Percentiles rank a stretch among this genome's conserved stretches.
Evolutionary conservation across 257 asterid genomes (phyloP).

Genomic region (Solanum megistacrolobum): DNA sequence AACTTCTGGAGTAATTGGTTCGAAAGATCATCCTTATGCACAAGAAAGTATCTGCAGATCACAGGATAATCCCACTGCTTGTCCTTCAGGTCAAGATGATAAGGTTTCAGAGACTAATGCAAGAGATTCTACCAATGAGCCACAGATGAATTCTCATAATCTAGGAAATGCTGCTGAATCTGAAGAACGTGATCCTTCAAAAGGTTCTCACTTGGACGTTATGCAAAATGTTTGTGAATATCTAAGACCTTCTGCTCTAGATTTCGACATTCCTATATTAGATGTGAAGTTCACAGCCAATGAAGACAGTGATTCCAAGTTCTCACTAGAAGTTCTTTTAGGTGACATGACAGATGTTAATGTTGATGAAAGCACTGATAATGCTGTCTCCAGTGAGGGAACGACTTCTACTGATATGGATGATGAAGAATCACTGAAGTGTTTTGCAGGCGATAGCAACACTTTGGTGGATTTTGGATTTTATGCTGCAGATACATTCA

Average conservation of each 20-base stretch:
- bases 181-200: conserved; percentile 1
- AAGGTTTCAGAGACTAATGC: background rate
- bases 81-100: conserved; percentile 15
- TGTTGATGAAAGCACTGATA: conserved; percentile 1
- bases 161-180: conserved; percentile 5
- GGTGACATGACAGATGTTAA: conserved; percentile 21
- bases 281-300: conserved; percentile 52
- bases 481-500: conserved; percentile 16
- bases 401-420: conserved; percentile 5
- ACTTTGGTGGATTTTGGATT: conserved; percentile 34
- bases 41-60: conserved; percentile 6
- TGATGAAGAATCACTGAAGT: conserved; percentile 4
- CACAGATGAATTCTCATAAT: conserved; percentile 4
- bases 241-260: conserved; percentile 21
- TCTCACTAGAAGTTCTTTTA: conserved; percentile 57
- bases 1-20: conserved; percentile 7
- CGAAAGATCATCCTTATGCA: conserved; percentile 5
- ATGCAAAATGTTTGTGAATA: conserved; percentile 9
- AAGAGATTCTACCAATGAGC: conserved; percentile 10
- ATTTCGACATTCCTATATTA: conserved; percentile 52
- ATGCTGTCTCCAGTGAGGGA: conserved; percentile 4
- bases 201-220: conserved; percentile 1
- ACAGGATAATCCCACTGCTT: conserved; percentile 4
- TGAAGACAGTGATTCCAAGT: conserved; percentile 3
- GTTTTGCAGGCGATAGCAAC: conserved; percentile 5